A percentile compares a stretch with the other conserved stretches of the same genome.
These are phyloP conservation scores for Rhizoclosmatium sp. DNA, from an alignment of 192 early-diverging fungal species.

Conservation along the genomic window DNA sequence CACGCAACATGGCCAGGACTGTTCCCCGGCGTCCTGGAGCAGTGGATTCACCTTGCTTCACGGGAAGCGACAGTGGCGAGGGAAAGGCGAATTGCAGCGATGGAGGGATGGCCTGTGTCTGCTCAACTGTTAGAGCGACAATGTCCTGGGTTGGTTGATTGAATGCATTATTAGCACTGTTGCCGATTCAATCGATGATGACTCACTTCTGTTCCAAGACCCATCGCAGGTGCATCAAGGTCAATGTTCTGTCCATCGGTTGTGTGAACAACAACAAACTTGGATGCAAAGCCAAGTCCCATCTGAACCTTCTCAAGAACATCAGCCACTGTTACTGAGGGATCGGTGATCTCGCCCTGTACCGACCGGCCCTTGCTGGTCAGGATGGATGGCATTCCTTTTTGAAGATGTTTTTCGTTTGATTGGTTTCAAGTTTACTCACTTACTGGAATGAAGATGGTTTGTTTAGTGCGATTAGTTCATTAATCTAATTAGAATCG, in stretches of 20 bases:
- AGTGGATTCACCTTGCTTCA: not conserved
- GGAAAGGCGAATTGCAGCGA: conserved; percentile 2
- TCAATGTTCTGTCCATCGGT: not conserved
- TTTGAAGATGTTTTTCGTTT: too few relatives aligned
- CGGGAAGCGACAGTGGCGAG: not conserved
- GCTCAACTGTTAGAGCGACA: not conserved
- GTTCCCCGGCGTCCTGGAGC: not conserved
- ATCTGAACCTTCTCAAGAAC: not conserved
- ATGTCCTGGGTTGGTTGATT: conserved; percentile 5
- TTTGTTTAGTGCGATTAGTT: too few relatives aligned
- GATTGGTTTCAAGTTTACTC: too few relatives aligned
- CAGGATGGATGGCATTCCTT: too few relatives aligned
- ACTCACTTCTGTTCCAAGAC: not conserved
- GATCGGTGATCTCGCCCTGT: not conserved
- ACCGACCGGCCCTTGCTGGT: not conserved
- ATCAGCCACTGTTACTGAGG: not conserved
- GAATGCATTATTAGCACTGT: not conserved
- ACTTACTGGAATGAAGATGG: too few relatives aligned
- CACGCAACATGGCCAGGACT: not conserved
- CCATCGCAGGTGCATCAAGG: not conserved
- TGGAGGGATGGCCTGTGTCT: not conserved
- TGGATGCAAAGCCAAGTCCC: not conserved
- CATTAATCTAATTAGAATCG: too few relatives aligned
- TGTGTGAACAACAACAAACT: not conserved
- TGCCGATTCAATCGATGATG: not conserved